Evolutionary conservation across 1,284 basidiomycete genomes (phyloP).

Genomic region (Leccinum colubrinum): DNA sequence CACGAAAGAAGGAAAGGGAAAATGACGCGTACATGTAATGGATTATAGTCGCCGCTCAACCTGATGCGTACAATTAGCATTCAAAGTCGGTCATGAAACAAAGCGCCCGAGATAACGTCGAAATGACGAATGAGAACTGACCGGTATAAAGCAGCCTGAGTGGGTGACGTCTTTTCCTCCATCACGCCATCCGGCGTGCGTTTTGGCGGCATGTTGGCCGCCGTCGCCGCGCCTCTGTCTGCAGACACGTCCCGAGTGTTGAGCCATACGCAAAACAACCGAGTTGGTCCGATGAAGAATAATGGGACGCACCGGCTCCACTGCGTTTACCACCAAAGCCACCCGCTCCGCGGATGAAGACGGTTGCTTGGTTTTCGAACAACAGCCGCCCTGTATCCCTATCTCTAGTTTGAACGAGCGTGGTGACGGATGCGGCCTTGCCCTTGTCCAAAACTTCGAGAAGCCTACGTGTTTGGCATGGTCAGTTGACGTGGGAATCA

Average conservation of each 20-base stretch:
- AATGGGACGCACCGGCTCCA: slow-evolving; percentile 60
- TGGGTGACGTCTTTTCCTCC: slow-evolving; percentile 80
- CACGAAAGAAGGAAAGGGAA: background rate
- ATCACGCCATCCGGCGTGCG: slow-evolving; percentile 81
- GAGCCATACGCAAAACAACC: background rate
- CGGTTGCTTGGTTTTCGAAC: slow-evolving; percentile 92
- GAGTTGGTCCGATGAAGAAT: slow-evolving; percentile 3
- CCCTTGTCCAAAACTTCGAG: slow-evolving; percentile 88
- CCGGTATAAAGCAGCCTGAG: slow-evolving; percentile 93
- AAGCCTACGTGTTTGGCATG: slow-evolving; percentile 41
- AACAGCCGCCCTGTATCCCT: slow-evolving; percentile 77
- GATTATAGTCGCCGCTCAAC: slow-evolving; percentile 89
- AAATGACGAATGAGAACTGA: slow-evolving; percentile 32
- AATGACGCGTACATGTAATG: slow-evolving; percentile 68
- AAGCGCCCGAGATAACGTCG: background rate
- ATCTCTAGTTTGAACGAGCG: slow-evolving; percentile 78
- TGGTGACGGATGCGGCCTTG: slow-evolving; percentile 88
- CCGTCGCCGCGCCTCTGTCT: slow-evolving; percentile 93
- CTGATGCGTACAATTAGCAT: slow-evolving; percentile 34
- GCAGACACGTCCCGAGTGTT: background rate
- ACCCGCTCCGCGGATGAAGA: slow-evolving; percentile 92
- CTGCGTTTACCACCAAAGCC: slow-evolving; percentile 93
- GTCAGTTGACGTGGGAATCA: slow-evolving; percentile 2
- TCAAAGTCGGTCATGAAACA: slow-evolving; percentile 1
- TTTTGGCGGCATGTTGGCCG: slow-evolving; percentile 80